These are phyloP conservation scores for Cetraspora pellucida DNA, from an alignment of 192 early-diverging fungal genomes.

Conservation along the genomic window DNA sequence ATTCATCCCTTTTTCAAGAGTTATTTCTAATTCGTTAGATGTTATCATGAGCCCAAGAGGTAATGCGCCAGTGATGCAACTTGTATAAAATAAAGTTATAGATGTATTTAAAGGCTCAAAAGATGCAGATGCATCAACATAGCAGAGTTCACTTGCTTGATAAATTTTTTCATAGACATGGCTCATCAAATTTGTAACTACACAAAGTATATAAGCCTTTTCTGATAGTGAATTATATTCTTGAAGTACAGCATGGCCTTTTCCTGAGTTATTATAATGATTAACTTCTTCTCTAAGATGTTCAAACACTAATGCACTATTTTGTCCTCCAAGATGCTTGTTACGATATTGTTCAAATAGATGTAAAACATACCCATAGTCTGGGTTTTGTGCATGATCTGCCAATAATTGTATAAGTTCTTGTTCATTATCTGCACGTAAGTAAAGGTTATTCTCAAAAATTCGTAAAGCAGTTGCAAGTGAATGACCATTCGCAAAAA, in stretches of 20 bases:
- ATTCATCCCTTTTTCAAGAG: slow-evolving; percentile 2
- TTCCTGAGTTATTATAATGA: not conserved
- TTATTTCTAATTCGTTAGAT: slow-evolving; percentile 6
- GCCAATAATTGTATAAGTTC: not conserved
- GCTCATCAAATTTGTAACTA: not conserved
- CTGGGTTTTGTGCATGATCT: not conserved
- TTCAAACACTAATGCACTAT: not conserved
- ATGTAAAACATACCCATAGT: slow-evolving; percentile 1
- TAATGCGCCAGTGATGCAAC: not conserved
- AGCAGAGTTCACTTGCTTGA: not conserved
- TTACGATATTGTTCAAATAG: slow-evolving; percentile 14
- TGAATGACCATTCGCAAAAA: not conserved
- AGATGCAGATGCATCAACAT: not conserved
- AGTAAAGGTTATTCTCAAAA: not conserved
- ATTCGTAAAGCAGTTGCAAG: not conserved
- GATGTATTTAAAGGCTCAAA: not conserved
- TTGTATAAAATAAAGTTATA: not conserved
- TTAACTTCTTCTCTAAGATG: not conserved
- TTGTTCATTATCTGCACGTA: not conserved
- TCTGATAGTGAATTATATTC: not conserved
- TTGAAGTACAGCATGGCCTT: not conserved
- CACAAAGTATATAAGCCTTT: not conserved
- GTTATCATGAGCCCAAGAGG: not conserved
- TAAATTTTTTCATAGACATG: not conserved
- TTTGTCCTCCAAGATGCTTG: slow-evolving; percentile 1